Evolutionary conservation across 345 rosid species (phyloP).

Genomic region (Bruguiera sexangula): DNA sequence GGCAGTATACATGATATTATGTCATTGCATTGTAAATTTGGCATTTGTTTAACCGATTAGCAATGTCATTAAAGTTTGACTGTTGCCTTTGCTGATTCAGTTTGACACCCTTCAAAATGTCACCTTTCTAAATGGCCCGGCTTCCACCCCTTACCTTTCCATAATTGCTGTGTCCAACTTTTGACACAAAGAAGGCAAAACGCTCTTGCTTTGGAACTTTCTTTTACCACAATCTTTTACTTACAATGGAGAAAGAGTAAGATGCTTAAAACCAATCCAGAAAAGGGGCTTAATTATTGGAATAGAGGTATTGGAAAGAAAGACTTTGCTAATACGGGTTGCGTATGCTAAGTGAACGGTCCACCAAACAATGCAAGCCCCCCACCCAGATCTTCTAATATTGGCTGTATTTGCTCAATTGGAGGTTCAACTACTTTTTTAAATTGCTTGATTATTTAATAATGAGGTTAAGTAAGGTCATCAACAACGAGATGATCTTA

Average conservation of each 20-base stretch:
- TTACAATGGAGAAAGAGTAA: not conserved
- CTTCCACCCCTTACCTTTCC: not conserved
- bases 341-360: constrained; percentile 6
- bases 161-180: constrained; percentile 11
- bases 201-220: constrained; percentile 14
- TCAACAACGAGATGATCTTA: not conserved
- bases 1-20: no score
- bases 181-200: constrained; percentile 18
- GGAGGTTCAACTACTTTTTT: constrained; percentile 5
- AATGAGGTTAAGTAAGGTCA: not conserved
- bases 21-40: not conserved
- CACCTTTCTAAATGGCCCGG: constrained; percentile 9
- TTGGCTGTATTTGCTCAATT: constrained; percentile 13
- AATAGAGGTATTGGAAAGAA: not conserved
- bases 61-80: not conserved
- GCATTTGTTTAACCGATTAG: not conserved
- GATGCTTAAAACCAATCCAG: not conserved
- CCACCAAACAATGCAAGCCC: constrained; percentile 15
- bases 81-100: constrained; percentile 7
- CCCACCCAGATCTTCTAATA: not conserved
- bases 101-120: constrained; percentile 13
- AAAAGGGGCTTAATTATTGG: constrained; percentile 5
- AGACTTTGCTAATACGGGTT: constrained; percentile 11
- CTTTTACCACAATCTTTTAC: not conserved
- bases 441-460: constrained; percentile 4